Evolutionary conservation across 257 asterid genomes (phyloP).

Genomic region (Rauvolfia tetraphylla): DNA sequence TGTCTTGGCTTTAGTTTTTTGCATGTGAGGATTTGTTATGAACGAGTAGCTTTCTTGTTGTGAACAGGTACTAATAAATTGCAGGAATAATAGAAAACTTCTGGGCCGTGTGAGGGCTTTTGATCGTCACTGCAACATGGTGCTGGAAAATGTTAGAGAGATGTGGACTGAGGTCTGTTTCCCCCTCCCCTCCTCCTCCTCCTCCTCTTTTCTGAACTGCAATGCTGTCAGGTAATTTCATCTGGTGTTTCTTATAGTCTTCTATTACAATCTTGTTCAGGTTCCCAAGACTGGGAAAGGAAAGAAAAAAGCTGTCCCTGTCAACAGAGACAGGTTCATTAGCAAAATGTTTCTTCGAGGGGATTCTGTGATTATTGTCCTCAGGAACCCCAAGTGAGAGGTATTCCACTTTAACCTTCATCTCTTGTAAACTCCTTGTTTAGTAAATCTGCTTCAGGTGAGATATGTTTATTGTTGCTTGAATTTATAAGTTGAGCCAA

Average conservation of each 20-base stretch:
- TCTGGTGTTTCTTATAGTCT: neutral
- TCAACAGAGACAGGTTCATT: slow-evolving; percentile 78
- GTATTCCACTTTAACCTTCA: slow-evolving; percentile 22
- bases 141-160: slow-evolving; percentile 81
- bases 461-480: too few species aligned
- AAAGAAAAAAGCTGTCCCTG: slow-evolving; percentile 86
- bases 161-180: slow-evolving; percentile 91
- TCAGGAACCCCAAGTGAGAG: slow-evolving; percentile 59
- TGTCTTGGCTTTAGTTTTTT: neutral
- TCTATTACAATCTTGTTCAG: neutral
- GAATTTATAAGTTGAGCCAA: neutral
- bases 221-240: neutral
- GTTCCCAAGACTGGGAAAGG: slow-evolving; percentile 42
- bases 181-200: too few species aligned
- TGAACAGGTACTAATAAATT: slow-evolving; percentile 38
- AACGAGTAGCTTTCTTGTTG: neutral
- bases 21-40: neutral
- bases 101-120: slow-evolving; percentile 85
- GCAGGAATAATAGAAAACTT: slow-evolving; percentile 73
- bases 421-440: neutral
- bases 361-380: slow-evolving; percentile 88
- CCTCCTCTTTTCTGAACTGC: slow-evolving; percentile 3
- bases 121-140: slow-evolving; percentile 95
- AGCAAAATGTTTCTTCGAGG: slow-evolving; percentile 95
- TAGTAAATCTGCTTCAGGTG: neutral